phyloP scores from a whole-genome alignment of 305 asterid species.

The Fraxinus baroniana region DNA sequence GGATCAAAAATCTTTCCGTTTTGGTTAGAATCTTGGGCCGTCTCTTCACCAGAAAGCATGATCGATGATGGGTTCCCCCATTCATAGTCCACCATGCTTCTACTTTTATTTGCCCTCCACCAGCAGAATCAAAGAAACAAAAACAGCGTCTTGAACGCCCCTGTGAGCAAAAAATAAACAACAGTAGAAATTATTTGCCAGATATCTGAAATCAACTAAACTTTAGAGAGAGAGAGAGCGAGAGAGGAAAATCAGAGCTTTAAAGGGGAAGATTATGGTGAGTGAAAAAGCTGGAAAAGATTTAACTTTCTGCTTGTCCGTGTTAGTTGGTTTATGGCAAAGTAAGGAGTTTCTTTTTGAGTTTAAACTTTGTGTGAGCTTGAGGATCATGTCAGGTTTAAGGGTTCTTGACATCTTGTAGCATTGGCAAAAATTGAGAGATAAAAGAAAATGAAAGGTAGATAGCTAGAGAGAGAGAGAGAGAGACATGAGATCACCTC shows the following conservation, averaged over 20 bases:
- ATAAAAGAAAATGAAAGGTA: background rate
- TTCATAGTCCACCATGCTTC: constrained; percentile 76
- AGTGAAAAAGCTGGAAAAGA: constrained; percentile 52
- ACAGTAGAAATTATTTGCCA: constrained; percentile 28
- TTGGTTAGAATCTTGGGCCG: constrained; percentile 43
- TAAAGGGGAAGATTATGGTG: constrained; percentile 16
- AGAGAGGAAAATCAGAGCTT: background rate
- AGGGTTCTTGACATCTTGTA: constrained; percentile 16
- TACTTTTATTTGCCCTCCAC: background rate
- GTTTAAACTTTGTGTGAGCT: constrained; percentile 23
- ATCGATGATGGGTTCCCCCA: constrained; percentile 78
- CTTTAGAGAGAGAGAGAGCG: constrained; percentile 24
- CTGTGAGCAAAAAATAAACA: constrained; percentile 5
- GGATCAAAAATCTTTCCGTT: constrained; percentile 57
- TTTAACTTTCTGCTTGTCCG: constrained; percentile 27
- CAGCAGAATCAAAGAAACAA: background rate
- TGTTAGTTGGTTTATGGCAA: constrained; percentile 12
- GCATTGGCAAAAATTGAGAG: background rate
- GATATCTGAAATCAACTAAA: constrained; percentile 45
- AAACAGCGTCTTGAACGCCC: constrained; percentile 5
- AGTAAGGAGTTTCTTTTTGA: constrained; percentile 6
- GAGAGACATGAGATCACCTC: constrained; percentile 11
- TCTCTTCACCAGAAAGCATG: constrained; percentile 62
- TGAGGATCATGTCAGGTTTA: constrained; percentile 37
- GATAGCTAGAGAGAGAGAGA: background rate